Evolutionary conservation across 345 rosid species (phyloP).

Genomic region (Eucalyptus marginata): DNA sequence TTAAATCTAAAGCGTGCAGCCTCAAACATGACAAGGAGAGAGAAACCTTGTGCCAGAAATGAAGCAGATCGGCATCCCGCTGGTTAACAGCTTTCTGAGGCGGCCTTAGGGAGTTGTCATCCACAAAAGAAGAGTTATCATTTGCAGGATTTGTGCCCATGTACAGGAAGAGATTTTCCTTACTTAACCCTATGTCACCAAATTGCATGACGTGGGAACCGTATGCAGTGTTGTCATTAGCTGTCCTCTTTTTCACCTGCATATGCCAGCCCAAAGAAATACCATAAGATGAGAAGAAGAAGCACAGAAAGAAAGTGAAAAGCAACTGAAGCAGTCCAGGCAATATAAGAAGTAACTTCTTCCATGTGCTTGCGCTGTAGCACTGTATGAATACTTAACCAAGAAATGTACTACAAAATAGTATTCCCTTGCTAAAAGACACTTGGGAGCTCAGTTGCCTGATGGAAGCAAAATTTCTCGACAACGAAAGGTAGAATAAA

Average conservation of each 20-base stretch:
- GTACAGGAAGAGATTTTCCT: constrained; percentile 43
- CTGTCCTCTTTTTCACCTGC: constrained; percentile 82
- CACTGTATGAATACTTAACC: background rate
- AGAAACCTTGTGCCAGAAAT: constrained; percentile 90
- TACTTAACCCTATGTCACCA: constrained; percentile 60
- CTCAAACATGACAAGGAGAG: background rate
- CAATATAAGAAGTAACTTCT: background rate
- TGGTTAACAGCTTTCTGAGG: constrained; percentile 72
- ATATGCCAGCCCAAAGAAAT: background rate
- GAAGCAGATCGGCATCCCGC: constrained; percentile 95
- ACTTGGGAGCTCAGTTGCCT: background rate
- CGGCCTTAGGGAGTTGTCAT: constrained; percentile 48
- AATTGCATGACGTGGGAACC: constrained; percentile 99
- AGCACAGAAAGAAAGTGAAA: background rate
- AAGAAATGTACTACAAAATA: background rate
- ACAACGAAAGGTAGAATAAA: background rate
- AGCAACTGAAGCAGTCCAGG: background rate
- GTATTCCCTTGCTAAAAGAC: background rate
- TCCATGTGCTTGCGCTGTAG: background rate
- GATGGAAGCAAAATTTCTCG: background rate
- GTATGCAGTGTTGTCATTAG: constrained; percentile 21
- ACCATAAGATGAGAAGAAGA: background rate
- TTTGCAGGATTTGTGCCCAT: constrained; percentile 94
- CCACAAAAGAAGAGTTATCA: constrained; percentile 69
- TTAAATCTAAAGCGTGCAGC: background rate